These are phyloP conservation scores for Blepharisma japonicum DNA, from an alignment of 73 alveolate species.

Conservation along the genomic window DNA sequence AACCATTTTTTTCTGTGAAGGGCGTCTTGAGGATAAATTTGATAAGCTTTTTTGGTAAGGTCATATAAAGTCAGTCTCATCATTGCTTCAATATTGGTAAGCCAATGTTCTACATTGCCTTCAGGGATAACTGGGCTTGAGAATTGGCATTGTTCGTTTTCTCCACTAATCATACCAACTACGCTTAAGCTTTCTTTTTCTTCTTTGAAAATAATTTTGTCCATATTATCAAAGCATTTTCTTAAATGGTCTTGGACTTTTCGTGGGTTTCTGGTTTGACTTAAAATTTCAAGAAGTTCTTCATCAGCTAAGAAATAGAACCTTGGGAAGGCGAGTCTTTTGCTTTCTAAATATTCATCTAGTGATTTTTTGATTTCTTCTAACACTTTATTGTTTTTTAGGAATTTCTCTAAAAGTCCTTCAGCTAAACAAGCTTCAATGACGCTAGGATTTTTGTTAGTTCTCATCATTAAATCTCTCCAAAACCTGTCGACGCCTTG, in stretches of 20 bases:
- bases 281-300: slow-evolving; percentile 96
- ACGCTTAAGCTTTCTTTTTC: slow-evolving; percentile 58
- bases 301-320: slow-evolving; percentile 99
- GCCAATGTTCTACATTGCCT: slow-evolving; percentile 98
- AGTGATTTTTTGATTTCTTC: slow-evolving; percentile 95
- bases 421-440: slow-evolving; percentile 89
- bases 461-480: slow-evolving; percentile 94
- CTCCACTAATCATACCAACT: slow-evolving; percentile 27
- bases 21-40: slow-evolving; percentile 89
- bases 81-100: slow-evolving; percentile 88
- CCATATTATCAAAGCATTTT: slow-evolving; percentile 99
- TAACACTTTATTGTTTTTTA: slow-evolving; percentile 79
- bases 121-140: slow-evolving; percentile 89
- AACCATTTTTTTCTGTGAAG: slow-evolving; percentile 94
- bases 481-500: slow-evolving; percentile 97
- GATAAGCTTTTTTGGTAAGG: slow-evolving; percentile 79
- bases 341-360: slow-evolving; percentile 98
- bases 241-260: slow-evolving; percentile 96
- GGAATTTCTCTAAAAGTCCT: slow-evolving; percentile 91
- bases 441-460: slow-evolving; percentile 88
- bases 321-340: slow-evolving; percentile 99
- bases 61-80: slow-evolving; percentile 95
- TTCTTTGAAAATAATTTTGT: slow-evolving; percentile 90
- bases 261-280: slow-evolving; percentile 97
- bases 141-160: slow-evolving; percentile 81